Evolutionary conservation across 495 filamentous ascomycete genomes (phyloP).

Genomic region (Copromyces sp.): DNA sequence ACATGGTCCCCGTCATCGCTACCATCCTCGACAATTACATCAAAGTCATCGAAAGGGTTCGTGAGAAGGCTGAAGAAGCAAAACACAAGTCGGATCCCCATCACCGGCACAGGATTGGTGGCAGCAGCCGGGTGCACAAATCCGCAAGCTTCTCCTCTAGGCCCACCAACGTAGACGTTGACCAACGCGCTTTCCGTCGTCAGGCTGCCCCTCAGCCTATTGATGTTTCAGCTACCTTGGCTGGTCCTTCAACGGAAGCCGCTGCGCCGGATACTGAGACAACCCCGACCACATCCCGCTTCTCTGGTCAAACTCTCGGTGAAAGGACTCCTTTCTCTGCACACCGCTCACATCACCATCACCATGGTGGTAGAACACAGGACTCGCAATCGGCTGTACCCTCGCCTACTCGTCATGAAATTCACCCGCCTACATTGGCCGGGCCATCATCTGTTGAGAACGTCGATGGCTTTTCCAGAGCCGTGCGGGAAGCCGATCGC

Average conservation of each 20-base stretch:
- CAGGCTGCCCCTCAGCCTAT: conserved; percentile 37
- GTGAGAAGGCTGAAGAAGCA: conserved; percentile 67
- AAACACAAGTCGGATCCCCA: conserved; percentile 39
- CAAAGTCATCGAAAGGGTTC: conserved; percentile 83
- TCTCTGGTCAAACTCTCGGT: conserved; percentile 59
- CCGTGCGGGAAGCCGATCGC: conserved; percentile 77
- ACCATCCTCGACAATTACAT: conserved; percentile 99
- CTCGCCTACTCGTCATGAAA: conserved; percentile 40
- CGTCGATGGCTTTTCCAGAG: conserved; percentile 64
- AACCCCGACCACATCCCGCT: conserved; percentile 54
- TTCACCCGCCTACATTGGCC: conserved; percentile 59
- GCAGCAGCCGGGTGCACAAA: conserved; percentile 33
- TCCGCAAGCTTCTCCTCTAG: conserved; percentile 39
- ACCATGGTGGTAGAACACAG: conserved; percentile 51
- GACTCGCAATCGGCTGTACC: conserved; percentile 47
- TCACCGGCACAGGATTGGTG: conserved; percentile 35
- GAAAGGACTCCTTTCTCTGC: conserved; percentile 56
- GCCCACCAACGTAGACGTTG: conserved; percentile 34
- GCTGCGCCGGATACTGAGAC: conserved; percentile 36
- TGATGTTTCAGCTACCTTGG: conserved; percentile 35
- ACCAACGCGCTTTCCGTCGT: conserved; percentile 36
- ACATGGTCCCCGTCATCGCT: conserved; percentile 97
- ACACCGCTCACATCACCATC: conserved; percentile 47
- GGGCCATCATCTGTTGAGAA: conserved; percentile 60
- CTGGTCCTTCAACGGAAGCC: conserved; percentile 34